phyloP scores from a whole-genome alignment of 495 filamentous ascomycete genomes.

The Penicillium alfredii region DNA sequence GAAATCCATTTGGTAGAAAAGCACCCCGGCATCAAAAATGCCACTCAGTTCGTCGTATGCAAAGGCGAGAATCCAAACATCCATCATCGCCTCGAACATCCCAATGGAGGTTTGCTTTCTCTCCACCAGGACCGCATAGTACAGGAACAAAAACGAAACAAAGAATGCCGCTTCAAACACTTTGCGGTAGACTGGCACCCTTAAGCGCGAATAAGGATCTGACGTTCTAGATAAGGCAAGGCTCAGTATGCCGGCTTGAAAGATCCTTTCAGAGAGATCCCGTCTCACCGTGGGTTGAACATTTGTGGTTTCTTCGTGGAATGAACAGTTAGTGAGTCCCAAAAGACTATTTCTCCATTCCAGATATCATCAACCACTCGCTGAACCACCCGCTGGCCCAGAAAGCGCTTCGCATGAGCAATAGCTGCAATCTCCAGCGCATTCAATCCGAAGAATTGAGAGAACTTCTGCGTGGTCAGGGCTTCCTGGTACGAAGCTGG shows the following conservation, averaged over 20 bases:
- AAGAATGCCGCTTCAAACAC: constrained; percentile 87
- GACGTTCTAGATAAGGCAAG: constrained; percentile 43
- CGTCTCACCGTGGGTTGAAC: constrained; percentile 59
- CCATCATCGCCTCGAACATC: constrained; percentile 47
- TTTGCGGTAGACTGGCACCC: constrained; percentile 90
- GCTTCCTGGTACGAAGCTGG: constrained; percentile 8
- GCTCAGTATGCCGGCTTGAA: no score
- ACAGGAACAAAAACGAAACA: constrained; percentile 68
- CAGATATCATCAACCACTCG: constrained; percentile 85
- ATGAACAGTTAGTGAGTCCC: constrained; percentile 72
- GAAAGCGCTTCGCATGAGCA: constrained; percentile 83
- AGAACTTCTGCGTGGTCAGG: constrained; percentile 51
- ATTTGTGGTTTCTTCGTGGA: constrained; percentile 74
- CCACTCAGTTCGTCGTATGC: constrained; percentile 81
- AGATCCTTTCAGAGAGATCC: no score
- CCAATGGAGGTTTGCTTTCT: constrained; percentile 45
- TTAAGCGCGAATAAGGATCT: constrained; percentile 76
- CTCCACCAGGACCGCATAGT: constrained; percentile 76
- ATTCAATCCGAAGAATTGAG: constrained; percentile 70
- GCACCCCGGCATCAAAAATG: constrained; percentile 70
- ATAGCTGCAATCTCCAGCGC: constrained; percentile 87
- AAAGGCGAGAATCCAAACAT: constrained; percentile 76
- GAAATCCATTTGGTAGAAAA: constrained; percentile 82
- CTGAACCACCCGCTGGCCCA: constrained; percentile 80
- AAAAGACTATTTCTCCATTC: constrained; percentile 89